A percentile compares a stretch with the other conserved stretches of the same genome.
phyloP scores from a whole-genome alignment of 1,284 basidiomycete species.

The Abortiporus biennis region DNA sequence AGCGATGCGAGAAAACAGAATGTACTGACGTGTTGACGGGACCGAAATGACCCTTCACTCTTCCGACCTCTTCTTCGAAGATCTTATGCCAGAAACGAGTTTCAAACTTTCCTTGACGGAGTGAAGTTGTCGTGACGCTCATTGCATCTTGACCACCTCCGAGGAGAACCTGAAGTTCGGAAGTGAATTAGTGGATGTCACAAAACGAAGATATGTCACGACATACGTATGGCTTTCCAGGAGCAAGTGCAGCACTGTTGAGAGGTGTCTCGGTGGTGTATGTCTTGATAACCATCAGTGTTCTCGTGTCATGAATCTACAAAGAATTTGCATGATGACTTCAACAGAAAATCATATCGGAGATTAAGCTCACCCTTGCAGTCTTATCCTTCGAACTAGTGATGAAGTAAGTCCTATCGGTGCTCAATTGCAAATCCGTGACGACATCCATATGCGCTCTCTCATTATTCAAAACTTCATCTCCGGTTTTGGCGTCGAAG shows the following conservation, averaged over 20 bases:
- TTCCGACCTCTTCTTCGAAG: constrained; percentile 96
- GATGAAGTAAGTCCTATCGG: constrained; percentile 92
- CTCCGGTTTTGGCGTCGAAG: constrained; percentile 85
- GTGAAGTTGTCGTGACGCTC: constrained; percentile 93
- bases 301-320: constrained; percentile 88
- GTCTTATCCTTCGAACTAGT: constrained; percentile 97
- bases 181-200: constrained; percentile 2
- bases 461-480: constrained; percentile 78
- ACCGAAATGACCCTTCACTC: constrained; percentile 96
- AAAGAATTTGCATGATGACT: not conserved
- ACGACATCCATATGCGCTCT: constrained; percentile 81
- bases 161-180: constrained; percentile 61
- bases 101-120: constrained; percentile 96
- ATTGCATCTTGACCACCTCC: constrained; percentile 99
- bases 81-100: constrained; percentile 98
- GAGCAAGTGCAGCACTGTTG: constrained; percentile 89
- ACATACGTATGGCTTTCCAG: constrained; percentile 77
- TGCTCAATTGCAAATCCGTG: constrained; percentile 90
- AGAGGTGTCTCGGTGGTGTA: constrained; percentile 92
- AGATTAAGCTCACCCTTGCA: constrained; percentile 72
- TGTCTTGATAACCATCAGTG: constrained; percentile 88
- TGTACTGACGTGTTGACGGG: constrained; percentile 89
- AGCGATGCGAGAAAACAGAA: constrained; percentile 1
- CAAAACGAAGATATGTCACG: constrained; percentile 7
- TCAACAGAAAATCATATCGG: not conserved